These are phyloP conservation scores for Tieghemostelium lacteum DNA, from an alignment of 78 protist species.

Conservation along the genomic window DNA sequence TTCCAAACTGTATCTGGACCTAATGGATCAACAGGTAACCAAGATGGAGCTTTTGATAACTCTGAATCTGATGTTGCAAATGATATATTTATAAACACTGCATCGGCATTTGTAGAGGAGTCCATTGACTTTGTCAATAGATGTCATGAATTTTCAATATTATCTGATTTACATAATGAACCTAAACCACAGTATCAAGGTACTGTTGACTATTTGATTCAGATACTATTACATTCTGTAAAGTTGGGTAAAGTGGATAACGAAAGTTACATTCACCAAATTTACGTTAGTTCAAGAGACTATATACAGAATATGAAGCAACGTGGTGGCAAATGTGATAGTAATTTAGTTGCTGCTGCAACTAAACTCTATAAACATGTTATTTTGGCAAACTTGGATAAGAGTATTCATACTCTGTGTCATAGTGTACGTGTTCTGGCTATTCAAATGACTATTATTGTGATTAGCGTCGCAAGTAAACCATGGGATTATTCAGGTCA, in stretches of 20 bases:
- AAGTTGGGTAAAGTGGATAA: conserved; percentile 12
- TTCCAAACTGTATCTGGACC: neutral
- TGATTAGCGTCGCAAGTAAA: conserved; percentile 30
- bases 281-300: neutral
- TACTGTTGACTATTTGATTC: conserved; percentile 7
- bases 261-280: neutral
- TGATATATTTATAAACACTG: conserved; percentile 4
- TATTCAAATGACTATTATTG: conserved; percentile 58
- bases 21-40: neutral
- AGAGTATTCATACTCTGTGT: conserved; percentile 37
- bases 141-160: conserved; percentile 38
- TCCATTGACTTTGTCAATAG: conserved; percentile 41
- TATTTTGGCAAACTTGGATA: conserved; percentile 23
- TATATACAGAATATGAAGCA: neutral
- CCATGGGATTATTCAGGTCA: conserved; percentile 56
- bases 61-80: conserved; percentile 12
- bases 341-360: conserved; percentile 37
- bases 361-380: conserved; percentile 41
- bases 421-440: conserved; percentile 46
- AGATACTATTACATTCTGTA: neutral
- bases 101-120: conserved; percentile 42
- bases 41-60: no score
- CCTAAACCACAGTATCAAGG: neutral
- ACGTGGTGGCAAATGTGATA: conserved; percentile 42
- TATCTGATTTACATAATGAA: neutral